Base-by-base conservation (phyloP, 2,329 filamentous ascomycete species). In the Claviceps purpurea region DNA sequence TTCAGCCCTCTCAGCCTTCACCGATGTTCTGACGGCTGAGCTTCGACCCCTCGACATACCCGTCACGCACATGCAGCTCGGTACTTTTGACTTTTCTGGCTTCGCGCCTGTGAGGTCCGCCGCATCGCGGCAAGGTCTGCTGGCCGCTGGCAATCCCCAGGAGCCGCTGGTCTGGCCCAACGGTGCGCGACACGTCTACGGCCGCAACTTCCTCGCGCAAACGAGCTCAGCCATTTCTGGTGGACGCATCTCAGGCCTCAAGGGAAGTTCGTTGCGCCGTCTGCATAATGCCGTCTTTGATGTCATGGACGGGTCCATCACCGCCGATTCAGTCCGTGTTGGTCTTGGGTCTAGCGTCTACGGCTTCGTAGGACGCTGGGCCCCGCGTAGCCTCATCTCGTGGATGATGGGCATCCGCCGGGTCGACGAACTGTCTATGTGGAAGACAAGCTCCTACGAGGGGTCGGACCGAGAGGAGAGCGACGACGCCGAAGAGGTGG, bases 281-380 rank as follows among this genome's bases (percentile, higher is more conserved):
- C 75, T 98, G 51, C 87, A 97, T 68, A 84, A 89, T 62, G 83
- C 87, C 2, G 84, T 98, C 10, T 94, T 96, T 64, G 91, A 97
- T 64, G 87, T 93, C 38, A 78, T 97, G 51, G 84, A 87, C 57
- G 77, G 80, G 44, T 78, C 74, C 18, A 73, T 78, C 58, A 78
- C 76, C 26, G 73, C 72, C 47, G 73, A 78, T 39, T 78, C 86
- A 1, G 79, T 91, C 57, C 83, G 87, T 53, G 85, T 96, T 16
- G 93, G 93, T 1, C 80, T 89, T 50, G 93, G 93, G 6, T 88
- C 89, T 49, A 75, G 85, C 52, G 75, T 89, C 0, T 97, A 97
- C 67, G 86, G 87, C 41, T 75, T 96, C 34, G 85, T 97, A 7
- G 93, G 90, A 5, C 78, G 79, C 41, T 91, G 85, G 79, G 76